A percentile compares a stretch with the other conserved stretches of the same genome.
phyloP scores from a whole-genome alignment of 1,284 basidiomycete species.

The Schizopora paradoxa region DNA sequence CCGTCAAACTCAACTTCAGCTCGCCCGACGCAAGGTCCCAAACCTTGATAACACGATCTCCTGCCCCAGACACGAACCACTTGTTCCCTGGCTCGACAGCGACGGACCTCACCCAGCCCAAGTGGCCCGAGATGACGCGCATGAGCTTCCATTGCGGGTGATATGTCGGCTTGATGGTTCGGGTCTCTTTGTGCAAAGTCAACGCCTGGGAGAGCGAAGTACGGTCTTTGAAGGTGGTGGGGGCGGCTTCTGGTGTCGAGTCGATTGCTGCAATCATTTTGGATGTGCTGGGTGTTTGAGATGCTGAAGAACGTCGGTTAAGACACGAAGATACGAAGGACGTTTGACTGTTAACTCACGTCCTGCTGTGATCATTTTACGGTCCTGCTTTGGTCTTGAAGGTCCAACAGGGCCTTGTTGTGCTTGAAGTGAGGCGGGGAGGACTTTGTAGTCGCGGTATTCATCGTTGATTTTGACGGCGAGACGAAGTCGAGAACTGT shows the following conservation, averaged over 20 bases:
- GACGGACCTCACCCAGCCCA: conserved; percentile 97
- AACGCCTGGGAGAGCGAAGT: conserved; percentile 79
- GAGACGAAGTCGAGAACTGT: conserved; percentile 59
- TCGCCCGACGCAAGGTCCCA: conserved; percentile 98
- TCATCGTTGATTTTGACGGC: conserved; percentile 80
- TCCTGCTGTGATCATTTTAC: conserved; percentile 70
- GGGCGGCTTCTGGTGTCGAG: conserved; percentile 55
- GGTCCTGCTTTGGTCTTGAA: conserved; percentile 54
- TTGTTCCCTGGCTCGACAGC: conserved; percentile 97
- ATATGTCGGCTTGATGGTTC: conserved; percentile 90
- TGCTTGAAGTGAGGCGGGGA: conserved; percentile 76
- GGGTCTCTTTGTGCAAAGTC: conserved; percentile 83
- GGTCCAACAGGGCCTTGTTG: conserved; percentile 83
- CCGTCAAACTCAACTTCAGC: conserved; percentile 91
- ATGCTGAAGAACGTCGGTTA: conserved; percentile 4
- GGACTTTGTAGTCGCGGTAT: conserved; percentile 81
- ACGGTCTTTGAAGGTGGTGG: conserved; percentile 61
- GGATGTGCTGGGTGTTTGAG: conserved; percentile 41
- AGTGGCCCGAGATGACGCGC: conserved; percentile 95
- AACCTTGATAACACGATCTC: conserved; percentile 98
- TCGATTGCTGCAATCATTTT: conserved; percentile 67
- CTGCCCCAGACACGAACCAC: conserved; percentile 98
- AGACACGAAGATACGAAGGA: background rate
- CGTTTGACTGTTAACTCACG: conserved; percentile 38
- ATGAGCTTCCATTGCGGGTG: conserved; percentile 96